Conservation (phyloP, 2,329 filamentous ascomycete genomes). For the Tolypocladium guangdongense region DNA sequence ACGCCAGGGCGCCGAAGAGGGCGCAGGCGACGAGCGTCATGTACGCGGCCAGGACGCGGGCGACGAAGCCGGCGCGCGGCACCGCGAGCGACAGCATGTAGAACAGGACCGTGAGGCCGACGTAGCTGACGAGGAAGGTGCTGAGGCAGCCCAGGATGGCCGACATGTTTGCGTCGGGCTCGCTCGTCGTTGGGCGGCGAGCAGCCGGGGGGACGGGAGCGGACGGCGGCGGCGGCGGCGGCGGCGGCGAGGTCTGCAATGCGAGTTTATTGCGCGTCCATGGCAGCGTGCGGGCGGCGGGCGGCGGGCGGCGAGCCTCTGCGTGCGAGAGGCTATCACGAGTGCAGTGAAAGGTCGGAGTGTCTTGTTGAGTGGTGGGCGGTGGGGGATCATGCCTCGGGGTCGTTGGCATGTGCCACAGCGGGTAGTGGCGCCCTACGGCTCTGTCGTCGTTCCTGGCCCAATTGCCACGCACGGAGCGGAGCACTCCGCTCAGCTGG, state of each 20-base stretch:
- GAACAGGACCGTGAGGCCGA: constrained; percentile 41
- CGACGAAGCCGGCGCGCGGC: constrained; percentile 54
- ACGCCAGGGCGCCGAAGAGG: constrained; percentile 64
- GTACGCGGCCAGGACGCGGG: constrained; percentile 57
- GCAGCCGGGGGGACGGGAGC: no score
- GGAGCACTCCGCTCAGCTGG: no score
- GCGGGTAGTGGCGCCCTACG: no score
- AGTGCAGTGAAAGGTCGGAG: background rate
- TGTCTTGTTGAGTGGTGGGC: background rate
- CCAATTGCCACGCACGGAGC: no score
- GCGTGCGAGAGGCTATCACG: background rate
- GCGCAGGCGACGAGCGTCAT: constrained; percentile 49
- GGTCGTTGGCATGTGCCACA: no score
- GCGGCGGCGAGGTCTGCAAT: background rate
- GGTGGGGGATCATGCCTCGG: background rate
- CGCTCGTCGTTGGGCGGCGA: background rate
- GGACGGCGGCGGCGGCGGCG: background rate
- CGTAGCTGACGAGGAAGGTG: constrained; percentile 42
- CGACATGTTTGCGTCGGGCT: constrained; percentile 18
- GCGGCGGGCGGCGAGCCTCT: background rate
- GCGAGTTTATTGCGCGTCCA: background rate
- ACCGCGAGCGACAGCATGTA: constrained; percentile 50
- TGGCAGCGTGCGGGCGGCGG: background rate
- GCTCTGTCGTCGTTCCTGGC: no score
- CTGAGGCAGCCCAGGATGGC: constrained; percentile 22